Conservation (phyloP, 2,329 filamentous ascomycete species). For the Cladophialophora carrionii region DNA sequence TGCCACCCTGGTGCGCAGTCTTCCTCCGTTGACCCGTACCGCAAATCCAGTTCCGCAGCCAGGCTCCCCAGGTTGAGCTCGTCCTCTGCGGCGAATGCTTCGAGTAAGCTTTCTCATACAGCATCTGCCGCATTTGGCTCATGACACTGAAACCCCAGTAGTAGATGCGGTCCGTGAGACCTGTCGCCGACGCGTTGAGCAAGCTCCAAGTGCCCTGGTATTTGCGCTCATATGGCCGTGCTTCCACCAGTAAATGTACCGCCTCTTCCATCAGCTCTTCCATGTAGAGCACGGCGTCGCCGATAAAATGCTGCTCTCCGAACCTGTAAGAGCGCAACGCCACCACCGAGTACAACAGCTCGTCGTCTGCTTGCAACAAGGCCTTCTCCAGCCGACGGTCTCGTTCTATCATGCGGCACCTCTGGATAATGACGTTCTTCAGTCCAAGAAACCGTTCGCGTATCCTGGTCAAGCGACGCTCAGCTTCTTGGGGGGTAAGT, state of each 20-base stretch:
- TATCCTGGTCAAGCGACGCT: constrained; percentile 14
- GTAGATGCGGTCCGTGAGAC: not conserved
- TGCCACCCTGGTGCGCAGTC: not conserved
- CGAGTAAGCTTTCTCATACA: constrained; percentile 2
- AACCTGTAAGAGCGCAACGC: constrained; percentile 2
- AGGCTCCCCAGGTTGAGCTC: constrained; percentile 2
- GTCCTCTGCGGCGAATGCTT: not conserved
- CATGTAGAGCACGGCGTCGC: constrained; percentile 8
- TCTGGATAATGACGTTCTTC: constrained; percentile 8
- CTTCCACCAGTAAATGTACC: constrained; percentile 10
- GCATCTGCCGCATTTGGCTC: not conserved
- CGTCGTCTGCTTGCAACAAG: constrained; percentile 6
- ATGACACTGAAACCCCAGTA: not conserved
- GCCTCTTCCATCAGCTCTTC: constrained; percentile 15
- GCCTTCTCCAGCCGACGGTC: constrained; percentile 6
- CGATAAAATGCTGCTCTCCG: constrained; percentile 23
- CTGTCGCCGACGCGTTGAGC: constrained; percentile 3
- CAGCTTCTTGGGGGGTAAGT: constrained; percentile 23
- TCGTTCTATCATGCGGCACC: constrained; percentile 12
- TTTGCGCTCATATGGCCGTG: not conserved
- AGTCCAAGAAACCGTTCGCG: not conserved
- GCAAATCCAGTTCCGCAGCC: not conserved
- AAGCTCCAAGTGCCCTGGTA: not conserved
- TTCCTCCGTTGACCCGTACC: not conserved
- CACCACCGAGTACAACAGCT: constrained; percentile 10